Base-by-base conservation (phyloP, 768 basidiomycete species). In the Leccinum incarnatum region DNA sequence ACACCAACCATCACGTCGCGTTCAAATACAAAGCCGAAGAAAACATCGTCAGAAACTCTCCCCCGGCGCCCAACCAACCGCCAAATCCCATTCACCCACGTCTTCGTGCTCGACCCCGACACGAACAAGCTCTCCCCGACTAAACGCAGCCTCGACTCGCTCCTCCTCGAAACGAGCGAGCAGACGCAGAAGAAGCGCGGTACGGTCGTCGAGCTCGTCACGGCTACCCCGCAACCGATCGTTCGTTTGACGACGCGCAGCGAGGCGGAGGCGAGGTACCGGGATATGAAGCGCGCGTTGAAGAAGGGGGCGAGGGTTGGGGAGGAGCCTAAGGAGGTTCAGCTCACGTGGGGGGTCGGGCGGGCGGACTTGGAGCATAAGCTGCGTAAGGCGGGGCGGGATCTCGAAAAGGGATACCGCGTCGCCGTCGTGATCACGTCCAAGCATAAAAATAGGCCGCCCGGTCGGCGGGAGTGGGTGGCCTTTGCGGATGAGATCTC, bases 321-420 rank as follows among this genome's bases (percentile, higher is more conserved):
- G 23, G 68, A 67, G 59, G 74, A 73, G 61, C 67, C 74, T 55
- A 92, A 91, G 75, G 86, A 90, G 74, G 76, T 91, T 5, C 87
- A 89, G 72, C 67, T 93, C 49, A 83, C 85, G 12, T 93, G 90
- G 88, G 78, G 76, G 2, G 81, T 85, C 12, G 82, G 75, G 7
- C 62, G 69, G 30, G 81, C 78, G 7, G 92, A 94, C 65, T 65
- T 86, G 19, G 77, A 76, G 37, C 87, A 87, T 71, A 93, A 91
- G 70, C 58, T 93, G 34, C 76, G 74, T 54, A 86, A 85, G 69
- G 81, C 79, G 21, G 71, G 76, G 53, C 75, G 79, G 53, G 81
- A 87, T 40, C 72, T 94, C 55, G 81, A 80, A 63, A 83, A 83
- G 62, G 88, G 88, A 0, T 71, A 75, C 32, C 74, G 80, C 9